Conservation (phyloP, 2,329 filamentous ascomycete genomes). For the Coniochaeta sp. region DNA sequence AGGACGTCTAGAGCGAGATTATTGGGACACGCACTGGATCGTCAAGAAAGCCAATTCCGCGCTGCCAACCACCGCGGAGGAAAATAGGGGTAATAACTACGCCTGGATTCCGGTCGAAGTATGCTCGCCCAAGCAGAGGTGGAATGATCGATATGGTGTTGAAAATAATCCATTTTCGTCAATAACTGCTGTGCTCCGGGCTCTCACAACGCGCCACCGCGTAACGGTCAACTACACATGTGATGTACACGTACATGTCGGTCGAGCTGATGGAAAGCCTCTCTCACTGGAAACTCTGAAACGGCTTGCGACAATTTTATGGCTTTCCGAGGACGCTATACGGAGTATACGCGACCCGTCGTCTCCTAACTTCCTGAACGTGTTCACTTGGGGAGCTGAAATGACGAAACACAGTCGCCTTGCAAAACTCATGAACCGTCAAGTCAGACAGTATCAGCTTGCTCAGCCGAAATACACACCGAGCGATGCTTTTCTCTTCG, state of each 20-base stretch:
- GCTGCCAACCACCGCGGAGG: constrained; percentile 15
- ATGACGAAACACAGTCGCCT: constrained; percentile 24
- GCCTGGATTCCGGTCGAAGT: constrained; percentile 28
- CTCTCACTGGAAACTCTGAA: constrained; percentile 25
- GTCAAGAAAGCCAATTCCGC: constrained; percentile 34
- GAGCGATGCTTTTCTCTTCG: constrained; percentile 11
- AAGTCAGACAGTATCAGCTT: background rate
- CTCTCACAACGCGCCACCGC: constrained; percentile 14
- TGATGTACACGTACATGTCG: constrained; percentile 31
- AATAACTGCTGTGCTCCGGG: constrained; percentile 17
- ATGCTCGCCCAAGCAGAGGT: constrained; percentile 23
- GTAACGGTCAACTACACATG: constrained; percentile 28
- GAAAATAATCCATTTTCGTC: background rate
- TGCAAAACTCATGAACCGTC: constrained; percentile 9
- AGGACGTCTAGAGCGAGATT: constrained; percentile 19
- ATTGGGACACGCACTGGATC: constrained; percentile 29
- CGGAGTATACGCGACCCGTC: constrained; percentile 26
- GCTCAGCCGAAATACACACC: constrained; percentile 2
- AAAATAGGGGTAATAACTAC: constrained; percentile 17
- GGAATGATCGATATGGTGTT: constrained; percentile 16
- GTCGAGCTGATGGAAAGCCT: constrained; percentile 22
- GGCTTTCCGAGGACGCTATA: constrained; percentile 28
- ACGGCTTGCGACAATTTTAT: constrained; percentile 25
- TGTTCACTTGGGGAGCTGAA: constrained; percentile 29
- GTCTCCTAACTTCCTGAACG: constrained; percentile 28